phyloP scores from a whole-genome alignment of 2,329 filamentous ascomycete species.

The Venturiaceae sp. region DNA sequence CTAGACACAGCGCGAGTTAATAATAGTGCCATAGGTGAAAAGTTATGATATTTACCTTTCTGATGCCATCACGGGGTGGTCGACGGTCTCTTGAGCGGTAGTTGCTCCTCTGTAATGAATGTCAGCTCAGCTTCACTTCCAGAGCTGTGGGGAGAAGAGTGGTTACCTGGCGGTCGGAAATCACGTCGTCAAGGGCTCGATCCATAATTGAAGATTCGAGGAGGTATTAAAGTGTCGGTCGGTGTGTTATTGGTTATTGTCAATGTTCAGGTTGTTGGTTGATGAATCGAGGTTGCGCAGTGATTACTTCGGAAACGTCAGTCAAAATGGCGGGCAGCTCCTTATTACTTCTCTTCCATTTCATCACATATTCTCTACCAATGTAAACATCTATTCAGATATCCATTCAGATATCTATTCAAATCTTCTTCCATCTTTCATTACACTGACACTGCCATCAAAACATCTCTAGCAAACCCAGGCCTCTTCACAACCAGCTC shows the following conservation, averaged over 20 bases:
- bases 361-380: too few species aligned
- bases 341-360: not conserved
- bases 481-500: too few species aligned
- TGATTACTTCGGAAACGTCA: too few species aligned
- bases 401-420: not conserved
- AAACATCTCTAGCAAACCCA: not conserved
- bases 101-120: constrained; percentile 11
- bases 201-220: constrained; percentile 37
- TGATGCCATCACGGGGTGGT: constrained; percentile 12
- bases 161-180: constrained; percentile 48
- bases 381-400: too few species aligned
- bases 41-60: constrained; percentile 22
- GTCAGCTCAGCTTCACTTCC: not conserved
- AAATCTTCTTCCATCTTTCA: not conserved
- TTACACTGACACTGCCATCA: not conserved
- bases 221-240: too few species aligned
- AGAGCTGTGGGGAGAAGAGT: not conserved
- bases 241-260: not conserved
- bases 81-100: constrained; percentile 8
- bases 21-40: not conserved
- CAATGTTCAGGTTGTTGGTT: not conserved
- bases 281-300: too few species aligned
- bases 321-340: not conserved
- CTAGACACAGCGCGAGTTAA: not conserved
- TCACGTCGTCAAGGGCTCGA: constrained; percentile 55